phyloP scores from a whole-genome alignment of 2,329 filamentous ascomycete genomes.

The Fusarium illudens region DNA sequence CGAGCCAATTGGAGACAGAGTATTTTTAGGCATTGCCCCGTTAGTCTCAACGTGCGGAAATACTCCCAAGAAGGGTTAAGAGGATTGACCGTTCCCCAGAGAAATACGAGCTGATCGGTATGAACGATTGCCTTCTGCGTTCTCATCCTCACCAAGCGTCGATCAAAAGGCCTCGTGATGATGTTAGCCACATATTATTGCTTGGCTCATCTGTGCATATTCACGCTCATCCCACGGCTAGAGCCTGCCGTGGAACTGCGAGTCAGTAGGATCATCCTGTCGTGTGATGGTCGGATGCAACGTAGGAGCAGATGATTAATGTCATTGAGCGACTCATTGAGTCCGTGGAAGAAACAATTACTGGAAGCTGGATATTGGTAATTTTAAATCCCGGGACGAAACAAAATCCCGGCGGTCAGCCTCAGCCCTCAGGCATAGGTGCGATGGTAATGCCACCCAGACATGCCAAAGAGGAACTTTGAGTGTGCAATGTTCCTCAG shows the following conservation, averaged over 20 bases:
- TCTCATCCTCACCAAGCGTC: neutral
- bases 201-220: neutral
- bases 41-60: neutral
- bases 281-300: neutral
- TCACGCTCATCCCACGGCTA: neutral
- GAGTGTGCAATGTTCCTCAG: too few species aligned
- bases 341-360: neutral
- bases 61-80: neutral
- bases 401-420: neutral
- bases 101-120: neutral
- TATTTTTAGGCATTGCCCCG: neutral
- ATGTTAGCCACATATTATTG: neutral
- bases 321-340: neutral
- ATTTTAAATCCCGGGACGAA: neutral
- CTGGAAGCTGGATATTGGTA: too few species aligned
- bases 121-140: neutral
- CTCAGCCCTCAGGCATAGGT: neutral
- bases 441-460: too few species aligned
- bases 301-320: neutral
- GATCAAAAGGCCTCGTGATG: neutral
- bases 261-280: neutral
- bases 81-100: neutral
- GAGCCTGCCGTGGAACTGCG: neutral
- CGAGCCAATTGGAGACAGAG: neutral
- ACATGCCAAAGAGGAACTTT: too few species aligned